Conservation (phyloP, 345 rosid species). For the Crucihimalaya himalaica region DNA sequence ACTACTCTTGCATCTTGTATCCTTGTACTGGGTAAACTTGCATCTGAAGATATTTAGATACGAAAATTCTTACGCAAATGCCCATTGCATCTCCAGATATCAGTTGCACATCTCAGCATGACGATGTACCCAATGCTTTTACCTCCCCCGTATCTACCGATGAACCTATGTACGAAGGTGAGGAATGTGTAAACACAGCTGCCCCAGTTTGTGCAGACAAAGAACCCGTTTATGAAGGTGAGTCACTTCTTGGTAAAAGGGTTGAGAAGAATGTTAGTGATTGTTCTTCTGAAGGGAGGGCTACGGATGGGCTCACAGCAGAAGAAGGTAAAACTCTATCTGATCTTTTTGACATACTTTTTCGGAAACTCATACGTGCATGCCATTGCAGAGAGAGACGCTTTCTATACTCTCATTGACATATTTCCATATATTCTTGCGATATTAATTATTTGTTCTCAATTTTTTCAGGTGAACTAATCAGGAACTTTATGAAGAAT, state of each 20-base stretch:
- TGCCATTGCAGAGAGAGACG: neutral
- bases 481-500: constrained; percentile 74
- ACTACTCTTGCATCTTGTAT: constrained; percentile 29
- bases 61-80: constrained; percentile 40
- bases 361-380: constrained; percentile 4
- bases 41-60: constrained; percentile 28
- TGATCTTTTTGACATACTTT: neutral
- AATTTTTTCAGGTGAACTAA: constrained; percentile 67
- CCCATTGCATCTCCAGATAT: constrained; percentile 54
- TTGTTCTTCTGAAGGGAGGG: constrained; percentile 41
- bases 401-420: neutral
- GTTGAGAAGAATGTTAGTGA: constrained; percentile 55
- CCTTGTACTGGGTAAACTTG: constrained; percentile 29
- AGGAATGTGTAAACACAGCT: constrained; percentile 85
- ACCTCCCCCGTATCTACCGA: constrained; percentile 64
- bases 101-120: constrained; percentile 49
- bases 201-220: constrained; percentile 53
- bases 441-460: constrained; percentile 20
- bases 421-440: constrained; percentile 18
- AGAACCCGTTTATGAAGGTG: constrained; percentile 98
- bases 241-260: constrained; percentile 81
- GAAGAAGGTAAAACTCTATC: constrained; percentile 59
- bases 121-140: constrained; percentile 52
- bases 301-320: constrained; percentile 63
- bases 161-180: constrained; percentile 98